Evolutionary conservation across 371 early-diverging fungal species (phyloP).

Genomic region (Catenaria anguillulae): DNA sequence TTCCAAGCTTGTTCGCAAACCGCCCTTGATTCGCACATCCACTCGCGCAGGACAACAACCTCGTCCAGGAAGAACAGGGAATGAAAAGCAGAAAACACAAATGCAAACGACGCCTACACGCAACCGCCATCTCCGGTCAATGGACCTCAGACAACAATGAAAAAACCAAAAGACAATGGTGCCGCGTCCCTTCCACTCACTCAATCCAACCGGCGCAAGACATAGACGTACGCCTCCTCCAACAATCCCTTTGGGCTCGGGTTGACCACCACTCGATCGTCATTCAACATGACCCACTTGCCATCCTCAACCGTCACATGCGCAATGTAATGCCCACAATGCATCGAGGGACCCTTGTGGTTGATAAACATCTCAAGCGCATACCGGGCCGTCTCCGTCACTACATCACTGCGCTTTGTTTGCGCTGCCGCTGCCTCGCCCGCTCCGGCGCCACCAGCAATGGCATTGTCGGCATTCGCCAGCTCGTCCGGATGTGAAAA

Average conservation of each 20-base stretch:
- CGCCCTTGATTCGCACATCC: too few relatives aligned
- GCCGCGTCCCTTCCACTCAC: too few relatives aligned
- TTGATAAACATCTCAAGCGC: constrained; percentile 66
- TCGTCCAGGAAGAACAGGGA: too few relatives aligned
- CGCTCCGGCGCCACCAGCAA: constrained; percentile 7
- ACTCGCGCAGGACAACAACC: too few relatives aligned
- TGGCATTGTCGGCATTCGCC: constrained; percentile 9
- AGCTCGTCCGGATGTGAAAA: constrained; percentile 63
- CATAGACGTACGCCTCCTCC: constrained; percentile 54
- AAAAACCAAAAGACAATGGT: too few relatives aligned
- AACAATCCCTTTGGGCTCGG: background rate
- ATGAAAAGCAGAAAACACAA: too few relatives aligned
- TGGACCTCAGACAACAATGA: too few relatives aligned
- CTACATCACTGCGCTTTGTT: constrained; percentile 7
- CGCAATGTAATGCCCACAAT: constrained; percentile 92
- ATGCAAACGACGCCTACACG: too few relatives aligned
- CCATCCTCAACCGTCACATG: constrained; percentile 36
- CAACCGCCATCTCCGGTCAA: too few relatives aligned
- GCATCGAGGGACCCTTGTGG: constrained; percentile 92
- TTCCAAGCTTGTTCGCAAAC: too few relatives aligned
- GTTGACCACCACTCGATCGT: constrained; percentile 66
- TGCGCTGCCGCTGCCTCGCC: background rate
- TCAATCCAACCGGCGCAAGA: constrained; percentile 27
- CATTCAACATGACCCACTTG: constrained; percentile 82
- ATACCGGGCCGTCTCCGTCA: constrained; percentile 24